A percentile compares a stretch with the other conserved stretches of the same genome.
These are phyloP conservation scores for Candida orba DNA, from an alignment of 805 yeast genomes.

Conservation along the genomic window DNA sequence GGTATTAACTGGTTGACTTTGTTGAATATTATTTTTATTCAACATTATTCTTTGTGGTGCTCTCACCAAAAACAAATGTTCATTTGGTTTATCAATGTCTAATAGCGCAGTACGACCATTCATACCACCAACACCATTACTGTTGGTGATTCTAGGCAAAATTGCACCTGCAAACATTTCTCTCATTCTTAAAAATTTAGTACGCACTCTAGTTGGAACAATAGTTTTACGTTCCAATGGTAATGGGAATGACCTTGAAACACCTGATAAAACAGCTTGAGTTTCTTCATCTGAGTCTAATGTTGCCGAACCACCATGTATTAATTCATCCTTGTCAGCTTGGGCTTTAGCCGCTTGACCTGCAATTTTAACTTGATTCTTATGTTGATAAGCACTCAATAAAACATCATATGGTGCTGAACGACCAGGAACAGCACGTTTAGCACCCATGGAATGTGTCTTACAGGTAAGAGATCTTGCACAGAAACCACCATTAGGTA, in stretches of 20 bases:
- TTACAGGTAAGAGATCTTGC: conserved; percentile 95
- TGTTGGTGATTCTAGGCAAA: conserved; percentile 51
- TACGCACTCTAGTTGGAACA: conserved; percentile 63
- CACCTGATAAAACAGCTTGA: conserved; percentile 84
- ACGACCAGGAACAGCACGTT: conserved; percentile 89
- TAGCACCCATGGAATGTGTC: conserved; percentile 98
- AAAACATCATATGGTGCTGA: conserved; percentile 87
- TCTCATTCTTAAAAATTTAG: conserved; percentile 75
- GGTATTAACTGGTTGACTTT: conserved; percentile 1
- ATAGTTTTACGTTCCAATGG: conserved; percentile 76
- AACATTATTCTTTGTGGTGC: conserved; percentile 37
- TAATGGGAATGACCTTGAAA: conserved; percentile 67
- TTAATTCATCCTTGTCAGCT: conserved; percentile 63
- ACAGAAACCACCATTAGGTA: conserved; percentile 92
- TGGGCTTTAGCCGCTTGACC: conserved; percentile 76
- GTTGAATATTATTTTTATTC: conserved; percentile 15
- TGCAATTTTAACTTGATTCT: conserved; percentile 86
- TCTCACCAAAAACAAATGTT: conserved; percentile 50
- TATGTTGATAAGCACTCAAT: conserved; percentile 82
- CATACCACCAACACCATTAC: conserved; percentile 61
- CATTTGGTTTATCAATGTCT: conserved; percentile 62
- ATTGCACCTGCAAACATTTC: conserved; percentile 91
- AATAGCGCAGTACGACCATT: conserved; percentile 76
- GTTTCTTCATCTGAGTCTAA: conserved; percentile 83
- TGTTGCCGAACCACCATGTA: conserved; percentile 33